Conservation (phyloP, 768 basidiomycete genomes). For the Mycena pura region DNA sequence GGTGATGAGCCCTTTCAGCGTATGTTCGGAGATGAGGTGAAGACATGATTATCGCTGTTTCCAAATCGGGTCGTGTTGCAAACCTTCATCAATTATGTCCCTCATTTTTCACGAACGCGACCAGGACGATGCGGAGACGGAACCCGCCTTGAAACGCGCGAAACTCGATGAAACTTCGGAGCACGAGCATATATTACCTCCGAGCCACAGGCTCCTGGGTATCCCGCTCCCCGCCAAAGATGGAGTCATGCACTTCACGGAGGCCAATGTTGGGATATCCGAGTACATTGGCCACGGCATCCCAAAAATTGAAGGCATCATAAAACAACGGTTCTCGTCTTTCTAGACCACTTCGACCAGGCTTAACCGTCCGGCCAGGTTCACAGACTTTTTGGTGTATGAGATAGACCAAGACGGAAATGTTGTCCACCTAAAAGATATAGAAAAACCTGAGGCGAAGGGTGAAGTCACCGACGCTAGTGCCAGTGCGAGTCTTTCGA, state of each 20-base stretch:
- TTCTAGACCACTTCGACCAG: background rate
- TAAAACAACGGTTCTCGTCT: constrained; percentile 88
- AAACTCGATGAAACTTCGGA: constrained; percentile 42
- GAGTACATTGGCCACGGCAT: constrained; percentile 79
- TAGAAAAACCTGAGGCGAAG: constrained; percentile 73
- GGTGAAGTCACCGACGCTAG: constrained; percentile 38
- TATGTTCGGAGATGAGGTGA: constrained; percentile 58
- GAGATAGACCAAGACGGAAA: constrained; percentile 87
- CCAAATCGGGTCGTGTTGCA: constrained; percentile 3
- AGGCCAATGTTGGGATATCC: constrained; percentile 89
- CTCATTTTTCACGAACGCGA: constrained; percentile 58
- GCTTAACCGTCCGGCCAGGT: constrained; percentile 54
- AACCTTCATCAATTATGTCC: constrained; percentile 19
- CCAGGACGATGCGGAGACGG: constrained; percentile 49
- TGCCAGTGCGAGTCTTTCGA: constrained; percentile 24
- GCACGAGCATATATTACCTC: constrained; percentile 60
- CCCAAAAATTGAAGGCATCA: constrained; percentile 85
- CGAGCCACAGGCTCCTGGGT: constrained; percentile 75
- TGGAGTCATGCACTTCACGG: constrained; percentile 65
- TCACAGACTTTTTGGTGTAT: constrained; percentile 95
- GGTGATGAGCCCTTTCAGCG: constrained; percentile 59
- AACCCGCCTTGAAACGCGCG: constrained; percentile 52
- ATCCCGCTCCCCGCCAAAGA: constrained; percentile 58
- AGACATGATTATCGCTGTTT: constrained; percentile 46
- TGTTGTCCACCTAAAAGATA: constrained; percentile 80